Evolutionary conservation across 1,284 basidiomycete genomes (phyloP), one percentile per base, ranked within the genome.

Genomic region (Apiotrichum laibachii): DNA sequence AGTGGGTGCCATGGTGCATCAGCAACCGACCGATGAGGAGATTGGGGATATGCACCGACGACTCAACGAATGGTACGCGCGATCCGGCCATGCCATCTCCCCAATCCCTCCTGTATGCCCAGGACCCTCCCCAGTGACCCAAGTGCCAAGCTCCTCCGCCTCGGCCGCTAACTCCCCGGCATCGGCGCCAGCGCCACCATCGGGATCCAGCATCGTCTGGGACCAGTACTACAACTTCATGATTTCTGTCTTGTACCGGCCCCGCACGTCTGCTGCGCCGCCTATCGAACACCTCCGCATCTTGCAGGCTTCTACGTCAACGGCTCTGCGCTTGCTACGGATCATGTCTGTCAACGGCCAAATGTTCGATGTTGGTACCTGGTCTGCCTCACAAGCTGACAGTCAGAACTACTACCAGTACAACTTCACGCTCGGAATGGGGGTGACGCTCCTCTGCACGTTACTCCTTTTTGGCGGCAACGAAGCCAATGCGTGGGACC

Each of bases 171-270:
- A n/a, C n/a, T n/a, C n/a, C n/a, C n/a, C n/a, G n/a, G n/a, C n/a
- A n/a, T n/a, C n/a, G n/a, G n/a, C n/a, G n/a, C n/a, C n/a, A n/a
- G n/a, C n/a, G n/a, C n/a, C n/a, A n/a, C n/a, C n/a, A n/a, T n/a
- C n/a, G n/a, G n/a, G n/a, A n/a, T n/a, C n/a, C n/a, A n/a, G 26
- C 7, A 3, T 31, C 26, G 26, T 55, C 52, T 51, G 55, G 21
- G 57, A 59, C 53, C 50, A 50, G 31, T 59, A 59, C 50, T 55
- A 59, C 44, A 33, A 59, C 37, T 18, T 55, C n/a, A 9, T 31
- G 51, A 43, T 53, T 3, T 49, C 53, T 4, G 44, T 33, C 19
- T 26, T 59, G 49, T 55, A 59, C 48, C 53, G 57, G 5, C 57
- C 57, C 2, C 42, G 42, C 18, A 39, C 34, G 4, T 22, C 37